Evolutionary conservation across 805 yeast species (phyloP), one percentile per base, ranked within the genome.

Genomic region (Myxozyma geophila): DNA sequence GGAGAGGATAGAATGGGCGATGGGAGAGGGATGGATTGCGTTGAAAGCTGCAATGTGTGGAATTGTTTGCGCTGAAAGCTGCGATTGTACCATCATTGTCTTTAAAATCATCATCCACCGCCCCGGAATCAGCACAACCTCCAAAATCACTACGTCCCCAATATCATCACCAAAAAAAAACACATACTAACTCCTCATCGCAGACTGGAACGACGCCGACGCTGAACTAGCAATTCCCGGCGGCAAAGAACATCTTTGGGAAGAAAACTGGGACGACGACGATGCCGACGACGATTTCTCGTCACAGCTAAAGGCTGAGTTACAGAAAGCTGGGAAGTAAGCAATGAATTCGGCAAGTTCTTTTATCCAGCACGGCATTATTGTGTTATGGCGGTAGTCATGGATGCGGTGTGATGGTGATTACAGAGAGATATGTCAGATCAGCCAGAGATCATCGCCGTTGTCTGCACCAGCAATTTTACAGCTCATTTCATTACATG

Each of bases 211-310:
- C n/a, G 82, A 80, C 43, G 75, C 81, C 62, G 81, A 87, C 71
- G 76, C 87, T 61, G 74, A 85, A 67, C 81, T 82, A 65, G 74
- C 82, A 71, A 70, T 66, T 46, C 61, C 71, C 37, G 74, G 73
- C 43, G 78, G 80, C 70, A 80, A 83, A 75, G 77, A 84, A 70
- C 82, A 85, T 66, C 83, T 92, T 58, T 92, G 98, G 98, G 97
- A 92, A 70, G 97, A 92, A 76, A 93, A 91, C 75, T 93, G 99
- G 99, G 98, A 93, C 74, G 96, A 92, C 67, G 81, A 78, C 64
- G 97, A 92, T 72, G 89, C 87, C 63, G 95, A 90, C 64, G 98
- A 92, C 72, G 91, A 90, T 69, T 95, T 93, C 77, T 85, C 95
- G 49, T 82, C 82, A 67, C 86, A 83, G 71, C 81, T 93, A 74